Conservation (phyloP, 2,329 filamentous ascomycete genomes). For the Diaporthe amygdali region DNA sequence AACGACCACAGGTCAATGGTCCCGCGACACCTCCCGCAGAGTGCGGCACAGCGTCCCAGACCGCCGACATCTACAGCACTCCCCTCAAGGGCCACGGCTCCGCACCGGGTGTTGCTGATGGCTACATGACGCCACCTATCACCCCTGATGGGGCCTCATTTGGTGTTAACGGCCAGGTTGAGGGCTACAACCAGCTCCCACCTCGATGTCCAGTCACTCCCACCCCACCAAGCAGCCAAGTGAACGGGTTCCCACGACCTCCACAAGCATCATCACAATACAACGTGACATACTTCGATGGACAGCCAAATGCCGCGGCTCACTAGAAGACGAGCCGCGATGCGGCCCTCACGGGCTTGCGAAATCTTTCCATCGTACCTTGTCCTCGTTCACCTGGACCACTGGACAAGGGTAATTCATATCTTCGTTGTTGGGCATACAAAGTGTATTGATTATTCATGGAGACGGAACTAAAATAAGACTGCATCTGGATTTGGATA, state of each 20-base stretch:
- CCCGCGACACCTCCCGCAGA: conserved; percentile 68
- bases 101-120: conserved; percentile 67
- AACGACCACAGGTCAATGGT: conserved; percentile 48
- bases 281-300: conserved; percentile 47
- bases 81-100: conserved; percentile 77
- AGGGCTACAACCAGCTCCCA: conserved; percentile 53
- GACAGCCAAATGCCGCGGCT: conserved; percentile 38
- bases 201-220: conserved; percentile 68
- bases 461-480: conserved; percentile 25
- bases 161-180: conserved; percentile 46
- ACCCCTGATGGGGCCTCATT: conserved; percentile 75
- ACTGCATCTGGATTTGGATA: conserved; percentile 32
- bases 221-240: conserved; percentile 54
- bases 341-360: conserved; percentile 19
- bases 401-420: conserved; percentile 23
- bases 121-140: conserved; percentile 85
- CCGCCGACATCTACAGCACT: conserved; percentile 72
- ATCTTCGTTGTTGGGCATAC: conserved; percentile 23
- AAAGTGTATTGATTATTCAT: conserved; percentile 25
- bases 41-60: conserved; percentile 52
- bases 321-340: conserved; percentile 23
- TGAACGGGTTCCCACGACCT: conserved; percentile 40
- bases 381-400: conserved; percentile 17
- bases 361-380: conserved; percentile 21
- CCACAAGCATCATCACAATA: conserved; percentile 52